These are phyloP conservation scores for Diphasiastrum complanatum DNA, from an alignment of 83 land plant genomes.

Conservation along the genomic window DNA sequence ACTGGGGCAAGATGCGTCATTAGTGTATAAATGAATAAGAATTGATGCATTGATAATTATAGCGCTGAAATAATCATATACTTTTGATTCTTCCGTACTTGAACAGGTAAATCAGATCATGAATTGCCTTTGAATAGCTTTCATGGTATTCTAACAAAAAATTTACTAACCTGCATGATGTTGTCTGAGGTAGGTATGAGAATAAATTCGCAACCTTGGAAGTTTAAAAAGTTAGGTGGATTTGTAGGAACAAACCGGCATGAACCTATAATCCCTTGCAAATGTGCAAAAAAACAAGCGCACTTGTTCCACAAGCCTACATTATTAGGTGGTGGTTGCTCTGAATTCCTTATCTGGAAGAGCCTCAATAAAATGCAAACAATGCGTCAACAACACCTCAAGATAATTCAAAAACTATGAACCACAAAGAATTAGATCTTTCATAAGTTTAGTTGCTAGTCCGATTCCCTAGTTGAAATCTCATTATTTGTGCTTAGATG, in stretches of 20 bases:
- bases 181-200: constrained; percentile 68
- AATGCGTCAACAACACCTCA: neutral
- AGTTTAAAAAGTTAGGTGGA: constrained; percentile 80
- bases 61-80: too few relatives aligned
- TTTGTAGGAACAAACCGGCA: constrained; percentile 52
- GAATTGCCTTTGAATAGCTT: too few relatives aligned
- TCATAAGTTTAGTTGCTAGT: neutral
- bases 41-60: too few relatives aligned
- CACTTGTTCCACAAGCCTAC: constrained; percentile 57
- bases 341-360: constrained; percentile 56
- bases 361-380: constrained; percentile 1
- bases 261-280: constrained; percentile 63
- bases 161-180: constrained; percentile 61
- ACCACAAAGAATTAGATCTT: neutral
- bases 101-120: too few relatives aligned
- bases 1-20: too few relatives aligned
- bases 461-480: too few relatives aligned
- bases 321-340: constrained; percentile 34
- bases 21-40: too few relatives aligned
- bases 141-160: too few relatives aligned
- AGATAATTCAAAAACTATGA: neutral
- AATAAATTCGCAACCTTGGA: constrained; percentile 82
- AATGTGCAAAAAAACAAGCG: constrained; percentile 56
- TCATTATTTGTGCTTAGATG: too few relatives aligned
- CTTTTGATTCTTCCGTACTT: too few relatives aligned